Evolutionary conservation across 2,329 filamentous ascomycete species (phyloP), one percentile per base, ranked within the genome.

Genomic region (Botrytis aclada): DNA sequence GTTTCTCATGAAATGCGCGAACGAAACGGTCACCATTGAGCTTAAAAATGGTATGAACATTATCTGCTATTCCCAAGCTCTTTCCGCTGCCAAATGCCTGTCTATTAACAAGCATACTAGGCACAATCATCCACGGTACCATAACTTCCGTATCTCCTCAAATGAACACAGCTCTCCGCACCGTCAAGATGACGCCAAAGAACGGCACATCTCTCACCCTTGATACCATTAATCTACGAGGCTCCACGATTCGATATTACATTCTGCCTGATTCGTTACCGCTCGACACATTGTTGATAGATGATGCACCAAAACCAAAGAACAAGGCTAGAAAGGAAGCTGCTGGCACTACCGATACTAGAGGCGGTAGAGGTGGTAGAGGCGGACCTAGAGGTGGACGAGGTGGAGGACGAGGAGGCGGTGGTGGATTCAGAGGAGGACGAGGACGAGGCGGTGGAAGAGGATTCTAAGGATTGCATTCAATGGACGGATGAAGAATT

Each of bases 1-100:
- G 83, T 99, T 99, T 84, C 87, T 99, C 79, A 98, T 98, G 95
- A 99, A 99, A 88, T 98, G 95, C 84, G 91, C 93, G 84, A 98
- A 98, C 84, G 96, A 99, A 86, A 97, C 96, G 80, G 96, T 98
- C 80, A 98, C 95, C 62, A 93, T 99, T 83, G 96, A 99, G 84
- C 88, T 99, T 78, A 99, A 99, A 84, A 98, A 98, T 89, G 96
- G 95, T 96, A 86, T 63, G 83, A 79, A 62, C 18, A 16, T 45
- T 61, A 43, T 61, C 73, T 41, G 51, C 54, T 58, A 63, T n/a
- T 43, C 39, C 25, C 41, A 39, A 60, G 37, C 61, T 65, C 61
- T 39, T 34, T 14, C 18, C 16, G n/a, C 39, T 25, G 32, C 45
- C 34, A 51, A 56, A 8, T 39, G 60, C 58, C 43, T 37, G 41